Evolutionary conservation across 179 eudicot genomes (phyloP), one percentile per base, ranked within the genome.

Genomic region (Actinidia polygama): DNA sequence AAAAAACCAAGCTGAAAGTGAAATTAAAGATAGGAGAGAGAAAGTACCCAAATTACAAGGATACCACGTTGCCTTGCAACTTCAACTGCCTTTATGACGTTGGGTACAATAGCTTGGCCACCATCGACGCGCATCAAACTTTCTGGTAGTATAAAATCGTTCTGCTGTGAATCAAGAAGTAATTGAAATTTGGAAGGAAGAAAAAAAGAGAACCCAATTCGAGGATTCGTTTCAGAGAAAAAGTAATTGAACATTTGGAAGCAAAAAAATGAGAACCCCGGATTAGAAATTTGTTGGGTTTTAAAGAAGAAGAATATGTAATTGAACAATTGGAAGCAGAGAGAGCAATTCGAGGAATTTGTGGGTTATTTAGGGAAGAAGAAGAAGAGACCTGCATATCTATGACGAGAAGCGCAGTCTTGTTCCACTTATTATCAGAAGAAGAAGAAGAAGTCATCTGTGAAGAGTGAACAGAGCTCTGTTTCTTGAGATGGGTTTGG

Each of bases 31-130:
- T 75, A 36, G 44, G 81, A 75, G 54, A 58, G 9, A 14, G 5
- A 40, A 21, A 50, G 77, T 86, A 94, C 98, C 98, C 98, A 94
- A 86, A 93, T 86, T 16, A 94, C 87, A 69, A 87, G 94, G 76
- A 94, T 90, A 77, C 94, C 91, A 63, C 97, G 98, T 70, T 74
- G 82, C 77, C 99, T 87, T 74, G 99, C 98, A 81, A 88, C 84
- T 83, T 95, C 91, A 81, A 97, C 96, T 40, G 98, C 92, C 85
- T 94, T 90, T 6, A 91, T 85, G 61, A 97, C 98, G 85, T 89
- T 91, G 53, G 98, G 94, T 19, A 94, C 91, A 81, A 97, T 92
- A 57, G 95, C 94, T 79, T 87, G 90, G 68, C 94, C 98, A 55
- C 94, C 97, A 84, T 86, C 89, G 18, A 97, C 94, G 44, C 78